These are phyloP conservation scores for Epichloe baconii DNA, from an alignment of 2,329 filamentous ascomycete genomes.

Conservation along the genomic window DNA sequence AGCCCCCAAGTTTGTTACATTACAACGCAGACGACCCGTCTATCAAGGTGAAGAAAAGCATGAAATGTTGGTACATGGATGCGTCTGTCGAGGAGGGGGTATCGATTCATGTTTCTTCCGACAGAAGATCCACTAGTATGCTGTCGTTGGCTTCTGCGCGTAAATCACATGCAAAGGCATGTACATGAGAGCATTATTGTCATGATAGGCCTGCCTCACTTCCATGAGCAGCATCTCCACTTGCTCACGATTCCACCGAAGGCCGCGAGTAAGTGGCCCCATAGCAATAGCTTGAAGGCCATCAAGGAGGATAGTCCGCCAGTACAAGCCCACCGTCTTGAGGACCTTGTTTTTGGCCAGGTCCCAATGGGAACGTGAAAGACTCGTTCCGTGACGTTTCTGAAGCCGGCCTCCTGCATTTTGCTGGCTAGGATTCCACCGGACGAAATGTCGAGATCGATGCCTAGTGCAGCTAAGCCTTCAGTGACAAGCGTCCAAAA, in stretches of 20 bases:
- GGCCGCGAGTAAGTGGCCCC: constrained; percentile 35
- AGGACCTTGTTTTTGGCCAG: constrained; percentile 39
- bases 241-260: constrained; percentile 34
- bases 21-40: background rate
- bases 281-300: constrained; percentile 38
- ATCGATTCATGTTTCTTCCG: background rate
- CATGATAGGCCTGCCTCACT: constrained; percentile 34
- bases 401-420: constrained; percentile 38
- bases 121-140: background rate
- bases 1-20: too few relatives aligned
- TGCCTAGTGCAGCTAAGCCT: constrained; percentile 29
- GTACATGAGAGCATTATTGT: constrained; percentile 32
- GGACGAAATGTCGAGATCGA: constrained; percentile 32
- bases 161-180: constrained; percentile 44
- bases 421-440: constrained; percentile 27
- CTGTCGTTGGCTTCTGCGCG: constrained; percentile 33
- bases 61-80: too few relatives aligned
- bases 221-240: constrained; percentile 35
- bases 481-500: constrained; percentile 34
- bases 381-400: constrained; percentile 35
- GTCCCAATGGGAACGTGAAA: constrained; percentile 41
- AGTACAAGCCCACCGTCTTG: constrained; percentile 39
- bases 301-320: constrained; percentile 36
- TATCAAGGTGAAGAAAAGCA: background rate
- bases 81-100: background rate